A percentile compares a stretch with the other conserved stretches of the same genome.
Conservation (phyloP, 1,284 basidiomycete genomes). For the Xerocomus alliaceus region DNA sequence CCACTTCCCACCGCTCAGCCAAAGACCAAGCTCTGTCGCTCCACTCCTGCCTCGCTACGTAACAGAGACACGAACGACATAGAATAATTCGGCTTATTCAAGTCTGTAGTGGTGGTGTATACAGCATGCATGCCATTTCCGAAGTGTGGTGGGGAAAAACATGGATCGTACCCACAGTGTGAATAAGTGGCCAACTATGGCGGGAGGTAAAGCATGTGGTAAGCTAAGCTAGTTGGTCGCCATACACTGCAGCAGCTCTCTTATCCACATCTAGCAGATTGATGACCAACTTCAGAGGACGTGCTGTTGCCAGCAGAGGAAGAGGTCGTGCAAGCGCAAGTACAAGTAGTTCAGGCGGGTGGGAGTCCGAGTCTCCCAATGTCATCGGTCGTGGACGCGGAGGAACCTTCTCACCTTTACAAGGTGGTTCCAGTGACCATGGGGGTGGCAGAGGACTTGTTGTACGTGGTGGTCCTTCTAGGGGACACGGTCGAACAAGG, state of each 20-base stretch:
- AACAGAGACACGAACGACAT: no score
- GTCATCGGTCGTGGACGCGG: background rate
- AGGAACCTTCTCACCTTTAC: background rate
- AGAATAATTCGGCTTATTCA: no score
- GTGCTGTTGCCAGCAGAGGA: background rate
- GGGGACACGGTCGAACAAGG: background rate
- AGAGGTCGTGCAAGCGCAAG: background rate
- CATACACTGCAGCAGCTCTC: background rate
- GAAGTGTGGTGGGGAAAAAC: no score
- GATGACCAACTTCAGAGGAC: background rate
- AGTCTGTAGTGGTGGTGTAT: no score
- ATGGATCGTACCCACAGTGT: no score
- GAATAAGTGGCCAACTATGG: background rate
- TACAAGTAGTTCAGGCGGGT: no score
- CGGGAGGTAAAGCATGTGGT: background rate
- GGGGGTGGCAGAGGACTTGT: background rate
- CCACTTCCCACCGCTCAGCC: no score
- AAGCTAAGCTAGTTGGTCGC: background rate
- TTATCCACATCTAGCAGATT: background rate
- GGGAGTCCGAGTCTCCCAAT: background rate
- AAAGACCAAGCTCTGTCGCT: no score
- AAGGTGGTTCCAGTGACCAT: background rate
- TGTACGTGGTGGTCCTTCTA: background rate
- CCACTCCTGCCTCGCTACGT: no score
- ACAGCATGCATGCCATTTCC: no score